phyloP scores from a whole-genome alignment of 73 alveolate species.

The Paramecium pentaurelia region DNA sequence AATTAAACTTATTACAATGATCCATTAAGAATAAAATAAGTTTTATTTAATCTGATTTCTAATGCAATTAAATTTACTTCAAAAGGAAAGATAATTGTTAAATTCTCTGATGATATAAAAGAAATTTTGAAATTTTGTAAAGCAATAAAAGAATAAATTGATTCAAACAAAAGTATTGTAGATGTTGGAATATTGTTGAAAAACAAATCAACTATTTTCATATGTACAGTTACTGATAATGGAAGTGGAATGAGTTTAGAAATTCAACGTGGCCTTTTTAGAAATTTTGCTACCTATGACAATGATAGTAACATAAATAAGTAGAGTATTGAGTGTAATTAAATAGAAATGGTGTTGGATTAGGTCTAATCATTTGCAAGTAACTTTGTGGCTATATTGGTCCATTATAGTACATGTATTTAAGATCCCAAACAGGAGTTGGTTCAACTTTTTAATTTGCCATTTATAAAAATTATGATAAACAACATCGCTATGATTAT shows the following conservation, averaged over 20 bases:
- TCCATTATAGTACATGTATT: not conserved
- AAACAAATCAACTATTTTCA: not conserved
- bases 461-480: slow-evolving; percentile 35
- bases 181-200: not conserved
- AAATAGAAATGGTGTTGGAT: not conserved
- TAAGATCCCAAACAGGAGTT: not conserved
- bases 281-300: not conserved
- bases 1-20: not conserved
- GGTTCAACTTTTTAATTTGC: slow-evolving; percentile 20
- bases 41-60: not conserved
- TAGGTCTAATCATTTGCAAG: not conserved
- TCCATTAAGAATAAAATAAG: not conserved
- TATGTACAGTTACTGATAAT: not conserved
- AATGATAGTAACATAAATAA: not conserved
- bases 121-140: not conserved
- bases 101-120: not conserved
- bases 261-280: not conserved
- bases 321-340: not conserved
- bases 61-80: not conserved
- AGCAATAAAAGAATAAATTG: not conserved
- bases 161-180: not conserved
- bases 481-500: not conserved
- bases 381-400: slow-evolving; percentile 22
- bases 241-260: not conserved
- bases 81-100: not conserved